Conservation (phyloP, 768 basidiomycete species). For the Macrolepiota albuminosa region DNA sequence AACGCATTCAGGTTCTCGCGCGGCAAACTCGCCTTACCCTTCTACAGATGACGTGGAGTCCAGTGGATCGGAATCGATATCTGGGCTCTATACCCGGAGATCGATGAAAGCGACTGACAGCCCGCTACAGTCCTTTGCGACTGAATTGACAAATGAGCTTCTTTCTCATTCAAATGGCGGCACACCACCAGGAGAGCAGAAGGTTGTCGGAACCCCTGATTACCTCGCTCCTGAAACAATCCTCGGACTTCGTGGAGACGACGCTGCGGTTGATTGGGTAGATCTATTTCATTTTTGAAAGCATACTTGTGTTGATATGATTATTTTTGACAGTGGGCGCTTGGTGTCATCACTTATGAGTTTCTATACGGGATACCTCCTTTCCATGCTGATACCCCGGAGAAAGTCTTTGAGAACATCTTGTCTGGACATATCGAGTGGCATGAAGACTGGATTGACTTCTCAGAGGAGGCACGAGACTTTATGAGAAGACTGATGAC, state of each 20-base stretch:
- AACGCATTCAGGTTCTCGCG: constrained; percentile 51
- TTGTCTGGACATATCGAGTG: constrained; percentile 91
- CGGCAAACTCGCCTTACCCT: constrained; percentile 60
- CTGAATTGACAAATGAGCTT: constrained; percentile 77
- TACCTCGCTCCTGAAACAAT: constrained; percentile 96
- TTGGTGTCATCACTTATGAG: constrained; percentile 97
- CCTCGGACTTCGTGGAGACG: constrained; percentile 91
- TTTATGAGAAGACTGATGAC: constrained; percentile 87
- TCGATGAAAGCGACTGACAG: constrained; percentile 55
- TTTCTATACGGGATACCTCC: constrained; percentile 96
- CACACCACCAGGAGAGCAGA: constrained; percentile 81
- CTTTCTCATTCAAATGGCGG: constrained; percentile 68
- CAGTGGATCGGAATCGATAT: constrained; percentile 73
- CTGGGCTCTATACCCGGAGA: constrained; percentile 50
- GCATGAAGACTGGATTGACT: constrained; percentile 92
- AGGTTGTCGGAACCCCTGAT: constrained; percentile 97
- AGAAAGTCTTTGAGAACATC: constrained; percentile 98
- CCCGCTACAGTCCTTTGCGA: constrained; percentile 82
- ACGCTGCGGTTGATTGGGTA: constrained; percentile 96
- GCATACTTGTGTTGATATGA: constrained; percentile 1
- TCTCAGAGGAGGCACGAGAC: constrained; percentile 80
- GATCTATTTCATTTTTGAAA: constrained; percentile 21
- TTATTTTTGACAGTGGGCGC: constrained; percentile 73
- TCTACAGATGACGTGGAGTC: constrained; percentile 84
- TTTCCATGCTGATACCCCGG: constrained; percentile 96